These are phyloP conservation scores for Suillus variegatus DNA, from an alignment of 768 basidiomycete species.

Conservation along the genomic window DNA sequence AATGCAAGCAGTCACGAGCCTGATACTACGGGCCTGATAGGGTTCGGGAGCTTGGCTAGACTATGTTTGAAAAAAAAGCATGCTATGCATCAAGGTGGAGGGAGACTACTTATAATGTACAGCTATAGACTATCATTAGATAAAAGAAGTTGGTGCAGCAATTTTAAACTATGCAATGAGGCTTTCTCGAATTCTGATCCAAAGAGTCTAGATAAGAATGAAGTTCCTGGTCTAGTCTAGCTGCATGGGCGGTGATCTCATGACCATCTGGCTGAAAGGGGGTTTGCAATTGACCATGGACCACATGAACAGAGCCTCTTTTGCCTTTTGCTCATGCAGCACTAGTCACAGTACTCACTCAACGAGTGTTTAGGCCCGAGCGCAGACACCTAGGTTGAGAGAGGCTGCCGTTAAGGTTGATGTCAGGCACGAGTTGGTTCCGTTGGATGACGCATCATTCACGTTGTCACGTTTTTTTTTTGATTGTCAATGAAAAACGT, in stretches of 20 bases:
- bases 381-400: too few species aligned
- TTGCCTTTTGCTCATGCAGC: too few species aligned
- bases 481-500: too few species aligned
- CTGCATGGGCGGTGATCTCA: not conserved
- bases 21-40: not conserved
- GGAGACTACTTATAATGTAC: not conserved
- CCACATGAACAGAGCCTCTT: too few species aligned
- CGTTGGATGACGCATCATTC: too few species aligned
- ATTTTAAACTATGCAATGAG: not conserved
- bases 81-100: not conserved
- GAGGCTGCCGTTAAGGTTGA: too few species aligned
- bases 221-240: not conserved
- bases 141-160: not conserved
- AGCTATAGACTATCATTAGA: not conserved
- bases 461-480: too few species aligned
- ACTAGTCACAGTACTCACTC: too few species aligned
- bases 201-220: not conserved
- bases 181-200: not conserved
- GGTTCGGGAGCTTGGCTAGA: not conserved
- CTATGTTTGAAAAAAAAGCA: not conserved
- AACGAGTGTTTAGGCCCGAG: too few species aligned
- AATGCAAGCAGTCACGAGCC: not conserved
- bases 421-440: too few species aligned
- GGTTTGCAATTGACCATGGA: too few species aligned
- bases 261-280: too few species aligned